A percentile compares a stretch with the other conserved stretches of the same genome.
These are phyloP conservation scores for Phytophthora agathidicida DNA, from an alignment of 352 stramenopile genomes.

Conservation along the genomic window DNA sequence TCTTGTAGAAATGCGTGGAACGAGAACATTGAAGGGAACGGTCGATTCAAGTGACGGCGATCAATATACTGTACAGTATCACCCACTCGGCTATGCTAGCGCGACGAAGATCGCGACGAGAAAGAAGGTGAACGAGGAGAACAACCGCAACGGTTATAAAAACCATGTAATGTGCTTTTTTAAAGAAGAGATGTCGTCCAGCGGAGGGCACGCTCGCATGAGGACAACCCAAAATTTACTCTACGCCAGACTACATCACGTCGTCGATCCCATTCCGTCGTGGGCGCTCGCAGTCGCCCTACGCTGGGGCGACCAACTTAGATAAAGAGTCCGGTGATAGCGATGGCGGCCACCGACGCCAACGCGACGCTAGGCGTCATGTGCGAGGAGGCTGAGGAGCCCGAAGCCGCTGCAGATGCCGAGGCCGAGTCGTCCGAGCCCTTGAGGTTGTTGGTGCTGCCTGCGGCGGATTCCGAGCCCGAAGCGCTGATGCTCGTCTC, in stretches of 20 bases:
- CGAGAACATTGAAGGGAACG: no score
- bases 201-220: slow-evolving; percentile 24
- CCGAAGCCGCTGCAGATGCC: slow-evolving; percentile 19
- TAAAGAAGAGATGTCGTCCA: slow-evolving; percentile 22
- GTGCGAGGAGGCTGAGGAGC: slow-evolving; percentile 25
- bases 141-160: slow-evolving; percentile 12
- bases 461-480: slow-evolving; percentile 4
- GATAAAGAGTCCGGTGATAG: slow-evolving; percentile 37
- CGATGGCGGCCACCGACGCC: slow-evolving; percentile 19
- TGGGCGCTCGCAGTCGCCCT: slow-evolving; percentile 19
- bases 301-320: slow-evolving; percentile 17
- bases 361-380: slow-evolving; percentile 25
- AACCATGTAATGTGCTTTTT: slow-evolving; percentile 34
- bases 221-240: slow-evolving; percentile 26
- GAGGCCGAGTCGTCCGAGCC: slow-evolving; percentile 14
- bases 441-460: slow-evolving; percentile 4
- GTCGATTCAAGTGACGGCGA: no score
- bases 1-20: no score
- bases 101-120: no score
- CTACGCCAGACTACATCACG: slow-evolving; percentile 28
- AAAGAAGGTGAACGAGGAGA: slow-evolving; percentile 1
- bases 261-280: slow-evolving; percentile 31
- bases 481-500: slow-evolving; percentile 28
- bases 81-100: no score
- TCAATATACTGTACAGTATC: no score